Evolutionary conservation across 202 grass and related monocot species (phyloP), one percentile per base, ranked within the genome.

Genomic region (Musa balbisiana): DNA sequence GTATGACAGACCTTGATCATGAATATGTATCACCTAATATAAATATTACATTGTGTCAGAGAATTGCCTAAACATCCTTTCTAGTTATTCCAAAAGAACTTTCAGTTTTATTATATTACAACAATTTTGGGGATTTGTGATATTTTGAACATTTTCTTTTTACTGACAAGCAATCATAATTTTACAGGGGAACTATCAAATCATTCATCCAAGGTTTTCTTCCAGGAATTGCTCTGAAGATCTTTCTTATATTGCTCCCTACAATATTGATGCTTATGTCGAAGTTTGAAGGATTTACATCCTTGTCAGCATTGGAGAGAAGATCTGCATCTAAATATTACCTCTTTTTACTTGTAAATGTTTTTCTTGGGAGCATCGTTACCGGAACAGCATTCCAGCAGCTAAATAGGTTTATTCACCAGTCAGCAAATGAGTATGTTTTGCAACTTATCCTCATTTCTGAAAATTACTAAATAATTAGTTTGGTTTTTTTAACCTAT

Each of bases 221-320:
- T 71, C 91, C 95, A 51, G 95, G 95, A 83, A 99, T 99, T 85
- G 87, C 80, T 83, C 76, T 99, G 80, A 99, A 99, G 83, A 87
- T 99, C 53, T 99, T 99, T 78, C 87, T 99, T 72, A 90, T 99
- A 87, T 69, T 99, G 33, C 95, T 99, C 63, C 95, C 95, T 49
- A 92, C 25, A 67, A 95, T 99, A 87, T 86, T 99, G 80, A 99
- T 99, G 95, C 80, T 90, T 67, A 99, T 99, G 95, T 99, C 91
- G 20, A 99, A 95, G 84, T 76, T 99, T 63, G 89, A 99, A 86
- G 95, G 95, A 79, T 76, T 82, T 86, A 82, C 78, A 73, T 90
- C 88, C 71, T 78, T 91, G 64, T 99, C 91, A 78, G 78, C 83
- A 29, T 52, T 99, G 59, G 91, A 99, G 73, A 94, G 88, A 76